A percentile compares a stretch with the other conserved stretches of the same genome.
These are phyloP conservation scores for Vinca minor DNA, from an alignment of 257 asterid species.

Conservation along the genomic window DNA sequence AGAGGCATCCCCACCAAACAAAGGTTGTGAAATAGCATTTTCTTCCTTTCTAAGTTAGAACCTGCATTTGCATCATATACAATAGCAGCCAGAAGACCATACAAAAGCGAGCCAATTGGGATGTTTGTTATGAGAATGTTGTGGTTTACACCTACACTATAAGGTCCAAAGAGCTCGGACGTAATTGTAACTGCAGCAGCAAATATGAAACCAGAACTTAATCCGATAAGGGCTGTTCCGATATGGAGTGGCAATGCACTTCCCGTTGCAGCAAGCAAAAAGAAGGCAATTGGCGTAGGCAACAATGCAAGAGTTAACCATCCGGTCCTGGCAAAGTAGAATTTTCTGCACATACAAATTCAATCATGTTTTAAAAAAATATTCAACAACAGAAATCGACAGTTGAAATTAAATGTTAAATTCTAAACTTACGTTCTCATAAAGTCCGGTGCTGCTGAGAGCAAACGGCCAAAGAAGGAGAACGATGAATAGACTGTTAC, in stretches of 20 bases:
- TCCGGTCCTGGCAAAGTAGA: conserved; percentile 72
- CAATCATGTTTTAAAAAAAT: too few species aligned
- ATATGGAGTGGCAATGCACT: conserved; percentile 39
- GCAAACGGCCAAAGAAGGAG: conserved; percentile 92
- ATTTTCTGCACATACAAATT: conserved; percentile 39
- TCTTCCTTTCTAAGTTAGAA: conserved; percentile 32
- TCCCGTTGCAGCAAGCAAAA: conserved; percentile 43
- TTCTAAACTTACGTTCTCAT: conserved; percentile 46
- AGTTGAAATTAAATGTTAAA: not conserved
- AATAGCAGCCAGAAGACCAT: conserved; percentile 67
- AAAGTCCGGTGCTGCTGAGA: conserved; percentile 80
- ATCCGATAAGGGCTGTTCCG: conserved; percentile 72
- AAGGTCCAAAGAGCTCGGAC: conserved; percentile 82
- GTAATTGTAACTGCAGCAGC: conserved; percentile 87
- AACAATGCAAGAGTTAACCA: conserved; percentile 71
- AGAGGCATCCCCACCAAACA: conserved; percentile 77
- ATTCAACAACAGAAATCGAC: not conserved
- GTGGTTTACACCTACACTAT: conserved; percentile 75
- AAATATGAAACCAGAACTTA: conserved; percentile 87
- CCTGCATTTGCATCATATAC: conserved; percentile 52
- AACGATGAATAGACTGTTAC: conserved; percentile 69
- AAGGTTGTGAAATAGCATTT: conserved; percentile 63
- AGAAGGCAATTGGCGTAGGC: conserved; percentile 62
- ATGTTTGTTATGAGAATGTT: conserved; percentile 82
- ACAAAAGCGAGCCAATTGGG: conserved; percentile 74